A percentile compares a stretch with the other conserved stretches of the same genome.
Evolutionary conservation across 805 yeast genomes (phyloP).

Genomic region (Schizosaccharomyces pombe): DNA sequence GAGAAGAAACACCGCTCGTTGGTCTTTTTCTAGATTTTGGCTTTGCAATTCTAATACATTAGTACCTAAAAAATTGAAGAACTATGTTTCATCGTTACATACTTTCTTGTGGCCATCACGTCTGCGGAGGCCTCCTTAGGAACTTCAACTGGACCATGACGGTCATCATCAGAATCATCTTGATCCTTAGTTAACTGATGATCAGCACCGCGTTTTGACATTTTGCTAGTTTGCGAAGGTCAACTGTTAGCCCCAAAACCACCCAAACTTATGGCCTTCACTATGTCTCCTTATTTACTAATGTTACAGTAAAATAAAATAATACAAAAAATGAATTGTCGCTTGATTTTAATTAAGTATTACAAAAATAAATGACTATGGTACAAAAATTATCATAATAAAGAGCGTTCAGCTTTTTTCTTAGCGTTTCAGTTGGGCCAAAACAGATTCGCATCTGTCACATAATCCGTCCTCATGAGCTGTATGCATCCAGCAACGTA

Average conservation of each 20-base stretch:
- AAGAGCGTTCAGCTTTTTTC: too few species aligned
- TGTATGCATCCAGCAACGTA: background rate
- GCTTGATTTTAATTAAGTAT: too few species aligned
- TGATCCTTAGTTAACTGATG: conserved; percentile 3
- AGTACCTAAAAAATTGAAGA: background rate
- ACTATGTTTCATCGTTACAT: background rate
- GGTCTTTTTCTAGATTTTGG: background rate
- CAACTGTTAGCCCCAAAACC: background rate
- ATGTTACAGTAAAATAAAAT: too few species aligned
- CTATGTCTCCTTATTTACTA: too few species aligned
- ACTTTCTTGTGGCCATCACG: conserved; percentile 3
- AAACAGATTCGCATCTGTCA: background rate
- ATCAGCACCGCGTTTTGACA: conserved; percentile 5
- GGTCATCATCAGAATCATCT: conserved; percentile 3
- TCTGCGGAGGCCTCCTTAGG: conserved; percentile 1
- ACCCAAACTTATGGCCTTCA: too few species aligned
- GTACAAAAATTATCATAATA: too few species aligned
- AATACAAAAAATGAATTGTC: too few species aligned
- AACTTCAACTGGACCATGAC: background rate
- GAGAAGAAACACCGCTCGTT: background rate
- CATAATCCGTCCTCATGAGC: background rate
- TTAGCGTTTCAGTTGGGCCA: background rate
- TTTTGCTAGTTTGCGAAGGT: background rate
- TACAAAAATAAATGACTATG: too few species aligned
- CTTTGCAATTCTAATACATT: conserved; percentile 1